Evolutionary conservation across 139 green algal species (phyloP), one percentile per base, ranked within the genome.

Genomic region (Coelastrella sp.): DNA sequence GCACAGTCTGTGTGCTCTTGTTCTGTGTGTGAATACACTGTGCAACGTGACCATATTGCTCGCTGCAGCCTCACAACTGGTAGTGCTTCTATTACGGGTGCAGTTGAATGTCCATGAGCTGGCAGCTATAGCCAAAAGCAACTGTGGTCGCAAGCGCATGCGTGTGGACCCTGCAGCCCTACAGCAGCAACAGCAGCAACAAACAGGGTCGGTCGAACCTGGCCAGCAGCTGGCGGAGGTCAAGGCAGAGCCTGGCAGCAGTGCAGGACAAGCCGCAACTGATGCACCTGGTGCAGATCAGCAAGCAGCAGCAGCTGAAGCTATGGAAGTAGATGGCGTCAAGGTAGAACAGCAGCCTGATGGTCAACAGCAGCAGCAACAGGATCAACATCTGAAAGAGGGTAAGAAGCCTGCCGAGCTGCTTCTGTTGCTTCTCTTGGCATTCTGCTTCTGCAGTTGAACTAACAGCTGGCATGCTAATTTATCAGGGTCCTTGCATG

Each of bases 111-210:
- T 86, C 34, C 21, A 23, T 15, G 25, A 69, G 80, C 68, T 86
- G 34, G 80, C 80, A 45, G 67, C 34, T 0, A 25, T 73, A 8
- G 80, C 68, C 11, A 71, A 53, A 25, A 37, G 48, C 35, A 71
- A 38, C 48, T 59, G 80, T 37, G 80, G 80, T 19, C 66, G 80
- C 48, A 80, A 86, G 51, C 80, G 80, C 50, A 68, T 79, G 67
- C 80, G 80, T 5, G 34, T 86, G 11, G 80, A 80, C 50, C 48
- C 80, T 19, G 34, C 53, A n/a, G 40, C 78, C 4, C 27, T 50
- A 5, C 74, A 81, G 48, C 74, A 81, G 74, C 74, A 81, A 23
- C 62, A 71, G 25, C 76, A 73, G 57, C 57, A 74, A n/a, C n/a
- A n/a, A n/a, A n/a, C n/a, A n/a, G n/a, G n/a, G n/a, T n/a, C n/a